A percentile compares a stretch with the other conserved stretches of the same genome.
Evolutionary conservation across 2,329 filamentous ascomycete genomes (phyloP).

Genomic region (Sporothrix phasma): DNA sequence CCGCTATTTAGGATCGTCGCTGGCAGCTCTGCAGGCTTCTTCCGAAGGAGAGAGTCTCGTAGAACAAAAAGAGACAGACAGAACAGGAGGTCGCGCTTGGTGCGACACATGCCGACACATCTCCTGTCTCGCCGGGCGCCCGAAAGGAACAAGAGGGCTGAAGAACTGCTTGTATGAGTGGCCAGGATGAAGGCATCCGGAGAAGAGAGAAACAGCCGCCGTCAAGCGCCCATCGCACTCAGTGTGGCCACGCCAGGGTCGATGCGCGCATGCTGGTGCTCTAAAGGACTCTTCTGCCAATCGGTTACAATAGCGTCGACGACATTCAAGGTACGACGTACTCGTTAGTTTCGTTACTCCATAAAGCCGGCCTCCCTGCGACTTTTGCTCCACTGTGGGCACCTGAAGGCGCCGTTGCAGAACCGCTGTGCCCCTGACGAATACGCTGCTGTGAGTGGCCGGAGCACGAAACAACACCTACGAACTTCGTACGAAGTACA

Average conservation of each 20-base stretch:
- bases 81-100: neutral
- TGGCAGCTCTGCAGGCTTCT: neutral
- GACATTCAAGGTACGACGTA: neutral
- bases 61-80: neutral
- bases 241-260: neutral
- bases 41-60: neutral
- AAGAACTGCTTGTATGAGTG: neutral
- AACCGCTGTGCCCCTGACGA: neutral
- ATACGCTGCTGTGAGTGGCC: neutral
- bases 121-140: slow-evolving; percentile 9
- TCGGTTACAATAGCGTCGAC: neutral
- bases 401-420: neutral
- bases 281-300: neutral
- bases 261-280: neutral
- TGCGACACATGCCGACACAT: neutral
- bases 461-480: neutral
- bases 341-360: too few relatives aligned
- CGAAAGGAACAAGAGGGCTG: neutral
- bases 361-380: neutral
- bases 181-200: neutral
- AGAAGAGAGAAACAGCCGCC: neutral
- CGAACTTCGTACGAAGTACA: too few relatives aligned
- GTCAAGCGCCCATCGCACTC: neutral
- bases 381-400: neutral
- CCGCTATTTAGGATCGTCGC: neutral